Evolutionary conservation across 305 asterid species (phyloP).

Genomic region (Solanum hybrid): DNA sequence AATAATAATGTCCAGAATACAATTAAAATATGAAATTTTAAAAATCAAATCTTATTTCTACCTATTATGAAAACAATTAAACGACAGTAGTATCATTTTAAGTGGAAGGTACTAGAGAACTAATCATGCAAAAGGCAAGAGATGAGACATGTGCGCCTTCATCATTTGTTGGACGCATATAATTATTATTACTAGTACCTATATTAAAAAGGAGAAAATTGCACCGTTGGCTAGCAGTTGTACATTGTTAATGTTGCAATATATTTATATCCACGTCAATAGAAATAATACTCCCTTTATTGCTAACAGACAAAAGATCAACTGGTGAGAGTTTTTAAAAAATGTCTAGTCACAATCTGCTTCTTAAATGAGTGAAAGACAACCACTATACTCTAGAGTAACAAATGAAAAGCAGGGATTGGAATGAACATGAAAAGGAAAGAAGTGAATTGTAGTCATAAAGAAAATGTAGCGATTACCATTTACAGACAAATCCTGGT

Average conservation of each 20-base stretch:
- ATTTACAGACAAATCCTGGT: neutral
- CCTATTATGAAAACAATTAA: neutral
- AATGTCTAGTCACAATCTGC: neutral
- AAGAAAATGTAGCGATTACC: neutral
- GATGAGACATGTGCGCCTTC: neutral
- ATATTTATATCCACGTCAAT: neutral
- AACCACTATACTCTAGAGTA: neutral
- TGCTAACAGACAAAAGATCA: neutral
- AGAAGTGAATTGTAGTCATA: neutral
- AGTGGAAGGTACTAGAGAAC: neutral
- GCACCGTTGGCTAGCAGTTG: neutral
- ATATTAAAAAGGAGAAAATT: neutral
- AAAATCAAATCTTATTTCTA: neutral
- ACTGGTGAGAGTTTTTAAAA: neutral
- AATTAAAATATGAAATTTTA: too few relatives aligned
- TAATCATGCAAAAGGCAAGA: neutral
- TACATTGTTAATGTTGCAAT: neutral
- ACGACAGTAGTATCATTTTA: neutral
- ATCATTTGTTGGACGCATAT: neutral
- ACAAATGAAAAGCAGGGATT: neutral
- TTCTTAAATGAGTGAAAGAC: neutral
- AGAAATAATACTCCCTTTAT: neutral
- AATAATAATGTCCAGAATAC: neutral
- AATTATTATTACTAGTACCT: neutral
- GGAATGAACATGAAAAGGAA: neutral